Percentiles rank a stretch among this genome's conserved stretches.
Evolutionary conservation across 2,329 filamentous ascomycete genomes (phyloP).

Genomic region (Periglandula ipomoeae): DNA sequence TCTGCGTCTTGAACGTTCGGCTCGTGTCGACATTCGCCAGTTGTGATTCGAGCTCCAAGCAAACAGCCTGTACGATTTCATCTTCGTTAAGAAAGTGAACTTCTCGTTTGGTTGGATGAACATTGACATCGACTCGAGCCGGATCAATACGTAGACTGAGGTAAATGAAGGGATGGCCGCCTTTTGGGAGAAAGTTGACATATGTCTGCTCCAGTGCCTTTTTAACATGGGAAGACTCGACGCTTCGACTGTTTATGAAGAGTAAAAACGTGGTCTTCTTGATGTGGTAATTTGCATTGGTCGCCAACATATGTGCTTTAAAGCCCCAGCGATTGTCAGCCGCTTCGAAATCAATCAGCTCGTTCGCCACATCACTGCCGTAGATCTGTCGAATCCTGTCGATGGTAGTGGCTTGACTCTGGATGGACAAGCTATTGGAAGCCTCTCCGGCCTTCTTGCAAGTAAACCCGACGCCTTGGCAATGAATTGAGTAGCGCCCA

Average conservation of each 20-base stretch:
- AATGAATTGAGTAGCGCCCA: constrained; percentile 88
- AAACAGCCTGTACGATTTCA: constrained; percentile 83
- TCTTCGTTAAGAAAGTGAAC: constrained; percentile 98
- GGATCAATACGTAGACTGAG: constrained; percentile 89
- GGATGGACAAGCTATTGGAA: constrained; percentile 71
- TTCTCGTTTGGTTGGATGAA: constrained; percentile 93
- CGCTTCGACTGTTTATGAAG: constrained; percentile 93
- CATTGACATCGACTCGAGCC: constrained; percentile 87
- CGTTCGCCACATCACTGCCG: constrained; percentile 74
- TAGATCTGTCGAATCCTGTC: constrained; percentile 90
- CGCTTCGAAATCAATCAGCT: constrained; percentile 68
- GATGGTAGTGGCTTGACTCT: constrained; percentile 58
- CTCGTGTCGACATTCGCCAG: constrained; percentile 86
- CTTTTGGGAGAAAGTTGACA: constrained; percentile 78
- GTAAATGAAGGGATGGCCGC: constrained; percentile 89
- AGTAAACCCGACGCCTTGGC: constrained; percentile 81
- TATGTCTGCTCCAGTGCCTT: constrained; percentile 91
- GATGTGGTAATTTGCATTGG: constrained; percentile 89
- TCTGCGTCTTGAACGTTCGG: constrained; percentile 90
- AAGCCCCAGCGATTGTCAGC: constrained; percentile 76
- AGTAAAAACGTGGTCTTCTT: constrained; percentile 82
- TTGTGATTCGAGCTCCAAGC: constrained; percentile 66
- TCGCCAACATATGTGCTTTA: constrained; percentile 69
- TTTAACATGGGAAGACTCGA: constrained; percentile 81
- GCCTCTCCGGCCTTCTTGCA: constrained; percentile 95